Evolutionary conservation across 2,329 filamentous ascomycete genomes (phyloP), one percentile per base, ranked within the genome.

Genomic region (Pyrenophora graminea): DNA sequence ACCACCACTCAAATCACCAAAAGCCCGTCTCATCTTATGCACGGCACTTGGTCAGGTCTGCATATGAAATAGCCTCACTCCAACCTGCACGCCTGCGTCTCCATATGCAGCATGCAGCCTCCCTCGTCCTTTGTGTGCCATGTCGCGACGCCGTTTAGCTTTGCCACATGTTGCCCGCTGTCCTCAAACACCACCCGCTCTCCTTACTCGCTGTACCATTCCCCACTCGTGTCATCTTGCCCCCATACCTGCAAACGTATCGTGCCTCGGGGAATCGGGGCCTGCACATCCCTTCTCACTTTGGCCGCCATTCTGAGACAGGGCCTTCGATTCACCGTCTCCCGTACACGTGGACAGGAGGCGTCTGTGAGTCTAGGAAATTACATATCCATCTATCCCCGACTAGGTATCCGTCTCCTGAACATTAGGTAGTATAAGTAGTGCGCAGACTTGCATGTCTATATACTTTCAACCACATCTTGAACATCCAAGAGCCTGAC

Each of bases 21-120:
- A 53, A 38, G 33, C 46, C 42, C 55, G 54, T 59, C 57, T 56
- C 53, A 52, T 50, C 51, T 55, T 48, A 58, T 51, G 55, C 50
- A 56, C 43, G 8, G 9, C 8, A 30, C 46, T 53, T 53, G 49
- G 50, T 53, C 48, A 41, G 38, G 15, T 45, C 45, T 55, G 53
- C 53, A 54, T 37, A 32, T 32, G 7, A 52, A 47, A 23, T 44
- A 44, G 48, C 49, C 48, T 33, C 44, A 41, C 18, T 43, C 45
- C 36, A 25, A 23, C 40, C 31, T 30, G 48, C 48, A 31, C 18
- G 23, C 40, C 31, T 30, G 48, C 48, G 21, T 40, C 32, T 6
- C 25, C 43, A 45, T 27, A 36, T 33, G 36, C 41, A 8, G 23
- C 42, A 43, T 45, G 46, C 48, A 47, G 27, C 38, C 40, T 30